These are phyloP conservation scores for Aspergillus ruber DNA, from an alignment of 2,329 filamentous ascomycete genomes.

Conservation along the genomic window DNA sequence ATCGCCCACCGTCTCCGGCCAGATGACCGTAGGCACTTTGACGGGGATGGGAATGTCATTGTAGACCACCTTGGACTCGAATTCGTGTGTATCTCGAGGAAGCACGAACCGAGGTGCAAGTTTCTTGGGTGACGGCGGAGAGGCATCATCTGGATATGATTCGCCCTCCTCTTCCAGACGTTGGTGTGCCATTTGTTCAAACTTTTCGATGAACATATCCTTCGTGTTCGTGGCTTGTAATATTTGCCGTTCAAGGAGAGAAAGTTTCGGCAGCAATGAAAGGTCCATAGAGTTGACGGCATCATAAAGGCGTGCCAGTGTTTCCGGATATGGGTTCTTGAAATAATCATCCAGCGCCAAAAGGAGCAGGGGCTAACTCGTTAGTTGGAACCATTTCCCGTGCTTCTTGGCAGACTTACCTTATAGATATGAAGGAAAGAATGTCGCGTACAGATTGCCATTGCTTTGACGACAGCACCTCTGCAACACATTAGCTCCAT, in stretches of 20 bases:
- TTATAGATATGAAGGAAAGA: conserved; percentile 99
- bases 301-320: conserved; percentile 79
- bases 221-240: conserved; percentile 87
- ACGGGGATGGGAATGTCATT: conserved; percentile 95
- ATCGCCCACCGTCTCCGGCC: conserved; percentile 93
- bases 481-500: conserved; percentile 36
- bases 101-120: conserved; percentile 63
- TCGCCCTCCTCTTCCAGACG: conserved; percentile 61
- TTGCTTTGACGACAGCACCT: conserved; percentile 92
- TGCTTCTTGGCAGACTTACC: conserved; percentile 41
- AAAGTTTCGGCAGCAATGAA: conserved; percentile 82
- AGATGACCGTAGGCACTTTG: conserved; percentile 88
- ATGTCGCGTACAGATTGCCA: conserved; percentile 97
- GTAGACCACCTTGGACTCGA: conserved; percentile 91
- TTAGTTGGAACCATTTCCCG: conserved; percentile 8
- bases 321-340: conserved; percentile 81
- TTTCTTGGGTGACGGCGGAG: conserved; percentile 47
- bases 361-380: conserved; percentile 67
- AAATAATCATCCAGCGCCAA: conserved; percentile 96
- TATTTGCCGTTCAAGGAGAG: conserved; percentile 74
- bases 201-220: conserved; percentile 96
- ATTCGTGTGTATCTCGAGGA: conserved; percentile 93
- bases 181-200: conserved; percentile 86
- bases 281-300: conserved; percentile 96
- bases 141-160: conserved; percentile 21